phyloP scores from a whole-genome alignment of 106 monocot genomes.

The Apostasia ramifera region DNA sequence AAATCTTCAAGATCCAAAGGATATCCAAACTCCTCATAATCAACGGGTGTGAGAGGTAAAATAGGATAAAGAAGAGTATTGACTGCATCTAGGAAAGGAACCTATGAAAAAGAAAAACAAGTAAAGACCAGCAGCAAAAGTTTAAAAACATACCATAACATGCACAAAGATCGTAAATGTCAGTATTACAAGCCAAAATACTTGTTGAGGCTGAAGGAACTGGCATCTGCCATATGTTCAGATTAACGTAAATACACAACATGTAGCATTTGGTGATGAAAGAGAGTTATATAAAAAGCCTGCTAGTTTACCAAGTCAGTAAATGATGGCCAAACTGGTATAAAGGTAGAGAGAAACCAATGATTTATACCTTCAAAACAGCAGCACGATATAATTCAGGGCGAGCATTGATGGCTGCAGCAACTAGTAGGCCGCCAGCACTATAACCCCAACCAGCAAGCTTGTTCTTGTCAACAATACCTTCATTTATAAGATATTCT shows the following conservation, averaged over 20 bases:
- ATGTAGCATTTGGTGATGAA: too few species aligned
- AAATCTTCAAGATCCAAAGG: slow-evolving; percentile 80
- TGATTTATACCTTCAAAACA: slow-evolving; percentile 65
- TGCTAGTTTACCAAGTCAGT: too few species aligned
- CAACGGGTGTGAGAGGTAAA: slow-evolving; percentile 62
- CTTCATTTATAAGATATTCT: slow-evolving; percentile 66
- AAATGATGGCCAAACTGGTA: too few species aligned
- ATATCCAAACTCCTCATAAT: slow-evolving; percentile 95
- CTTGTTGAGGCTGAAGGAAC: too few species aligned
- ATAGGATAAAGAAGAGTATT: slow-evolving; percentile 81
- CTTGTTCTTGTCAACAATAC: slow-evolving; percentile 63
- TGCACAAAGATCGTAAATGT: too few species aligned
- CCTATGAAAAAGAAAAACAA: slow-evolving; percentile 24
- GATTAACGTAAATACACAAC: too few species aligned
- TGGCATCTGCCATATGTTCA: too few species aligned
- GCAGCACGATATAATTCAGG: slow-evolving; percentile 83
- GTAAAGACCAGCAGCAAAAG: neutral
- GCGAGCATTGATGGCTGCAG: slow-evolving; percentile 74
- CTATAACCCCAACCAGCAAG: slow-evolving; percentile 97
- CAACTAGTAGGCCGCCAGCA: slow-evolving; percentile 90
- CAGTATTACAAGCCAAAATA: too few species aligned
- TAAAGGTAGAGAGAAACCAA: too few species aligned
- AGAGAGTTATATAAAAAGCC: too few species aligned
- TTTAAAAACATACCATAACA: neutral
- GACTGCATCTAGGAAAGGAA: slow-evolving; percentile 84